These are phyloP conservation scores for Paraphaeosphaeria sporulosa DNA, from an alignment of 2,329 filamentous ascomycete genomes.

Conservation along the genomic window DNA sequence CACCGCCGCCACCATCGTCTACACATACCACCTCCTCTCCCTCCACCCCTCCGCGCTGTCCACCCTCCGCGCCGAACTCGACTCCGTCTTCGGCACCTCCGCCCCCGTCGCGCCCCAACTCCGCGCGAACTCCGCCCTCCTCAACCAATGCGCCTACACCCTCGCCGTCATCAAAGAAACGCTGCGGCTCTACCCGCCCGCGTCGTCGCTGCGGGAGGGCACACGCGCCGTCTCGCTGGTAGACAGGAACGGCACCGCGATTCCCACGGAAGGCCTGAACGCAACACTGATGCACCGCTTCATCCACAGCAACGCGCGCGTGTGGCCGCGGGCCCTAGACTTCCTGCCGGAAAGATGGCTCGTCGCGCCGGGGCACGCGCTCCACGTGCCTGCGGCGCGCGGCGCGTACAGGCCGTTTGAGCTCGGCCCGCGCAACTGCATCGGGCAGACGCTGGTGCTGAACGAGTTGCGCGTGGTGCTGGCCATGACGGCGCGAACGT, in stretches of 20 bases:
- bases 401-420: constrained; percentile 50
- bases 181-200: constrained; percentile 34
- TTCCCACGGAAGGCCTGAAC: constrained; percentile 15
- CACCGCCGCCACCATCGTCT: constrained; percentile 35
- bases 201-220: constrained; percentile 32
- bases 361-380: constrained; percentile 49
- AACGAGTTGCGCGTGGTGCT: constrained; percentile 44
- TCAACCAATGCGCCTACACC: constrained; percentile 33
- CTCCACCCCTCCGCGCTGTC: constrained; percentile 25
- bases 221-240: not conserved
- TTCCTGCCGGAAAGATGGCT: constrained; percentile 32
- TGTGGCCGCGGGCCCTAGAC: constrained; percentile 16
- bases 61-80: constrained; percentile 34
- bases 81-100: constrained; percentile 30
- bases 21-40: constrained; percentile 29
- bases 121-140: constrained; percentile 24
- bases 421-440: constrained; percentile 45
- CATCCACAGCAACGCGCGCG: constrained; percentile 16
- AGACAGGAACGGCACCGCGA: not conserved
- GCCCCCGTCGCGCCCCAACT: constrained; percentile 9
- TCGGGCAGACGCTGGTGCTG: constrained; percentile 49
- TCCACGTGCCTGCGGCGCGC: constrained; percentile 33
- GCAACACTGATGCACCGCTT: constrained; percentile 12
- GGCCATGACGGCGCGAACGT: constrained; percentile 28
- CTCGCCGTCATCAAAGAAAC: constrained; percentile 39